Percentiles rank a stretch among this genome's conserved stretches.
These are phyloP conservation scores for Solioccasus polychromus DNA, from an alignment of 768 basidiomycete genomes.

Conservation along the genomic window DNA sequence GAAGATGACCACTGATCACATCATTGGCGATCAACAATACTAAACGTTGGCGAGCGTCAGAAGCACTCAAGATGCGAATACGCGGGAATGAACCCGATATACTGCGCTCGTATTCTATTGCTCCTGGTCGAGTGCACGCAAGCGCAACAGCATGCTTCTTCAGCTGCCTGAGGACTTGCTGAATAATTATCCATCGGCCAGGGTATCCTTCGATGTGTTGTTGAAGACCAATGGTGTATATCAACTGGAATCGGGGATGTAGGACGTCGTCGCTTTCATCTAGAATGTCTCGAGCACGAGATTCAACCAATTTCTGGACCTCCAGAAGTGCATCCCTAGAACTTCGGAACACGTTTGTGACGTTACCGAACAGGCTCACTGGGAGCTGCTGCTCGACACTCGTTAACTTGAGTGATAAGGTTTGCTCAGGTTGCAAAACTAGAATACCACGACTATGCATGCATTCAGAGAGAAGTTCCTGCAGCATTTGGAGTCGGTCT, in stretches of 20 bases:
- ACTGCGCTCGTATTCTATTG: conserved; percentile 6
- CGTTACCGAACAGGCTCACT: conserved; percentile 5
- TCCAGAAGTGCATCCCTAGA: neutral
- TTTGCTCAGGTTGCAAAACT: conserved; percentile 49
- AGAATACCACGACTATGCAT: conserved; percentile 36
- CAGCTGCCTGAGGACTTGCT: conserved; percentile 19
- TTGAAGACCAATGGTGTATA: neutral
- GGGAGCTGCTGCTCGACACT: conserved; percentile 33
- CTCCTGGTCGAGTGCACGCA: neutral
- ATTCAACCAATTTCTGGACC: conserved; percentile 1
- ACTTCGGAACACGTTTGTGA: conserved; percentile 9
- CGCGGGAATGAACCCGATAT: neutral
- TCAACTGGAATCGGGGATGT: conserved; percentile 7
- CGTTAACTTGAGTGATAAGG: conserved; percentile 44
- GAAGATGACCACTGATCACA: conserved; percentile 3
- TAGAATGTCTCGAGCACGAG: conserved; percentile 9
- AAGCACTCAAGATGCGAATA: neutral
- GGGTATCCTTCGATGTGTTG: neutral
- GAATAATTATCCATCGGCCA: neutral
- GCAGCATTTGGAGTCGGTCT: conserved; percentile 29
- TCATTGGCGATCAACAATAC: conserved; percentile 7
- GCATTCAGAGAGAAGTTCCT: conserved; percentile 27
- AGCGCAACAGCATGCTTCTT: conserved; percentile 5
- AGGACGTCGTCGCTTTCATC: conserved; percentile 26
- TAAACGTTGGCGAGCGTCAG: neutral